Evolutionary conservation across 2,329 filamentous ascomycete genomes (phyloP).

Genomic region (Alternaria sp.): DNA sequence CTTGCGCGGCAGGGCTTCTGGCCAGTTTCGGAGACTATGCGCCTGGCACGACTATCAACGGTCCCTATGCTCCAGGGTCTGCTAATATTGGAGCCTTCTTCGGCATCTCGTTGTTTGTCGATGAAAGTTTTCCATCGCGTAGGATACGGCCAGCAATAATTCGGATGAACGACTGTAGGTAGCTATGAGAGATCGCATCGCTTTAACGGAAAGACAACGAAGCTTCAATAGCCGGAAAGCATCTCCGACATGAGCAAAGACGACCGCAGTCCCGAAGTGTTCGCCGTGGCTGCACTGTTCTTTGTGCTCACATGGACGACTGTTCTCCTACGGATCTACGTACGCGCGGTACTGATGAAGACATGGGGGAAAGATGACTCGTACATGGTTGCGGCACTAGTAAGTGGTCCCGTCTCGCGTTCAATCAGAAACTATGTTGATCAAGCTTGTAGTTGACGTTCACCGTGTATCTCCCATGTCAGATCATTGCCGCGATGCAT

Average conservation of each 20-base stretch:
- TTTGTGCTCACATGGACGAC: constrained; percentile 48
- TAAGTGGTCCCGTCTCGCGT: constrained; percentile 8
- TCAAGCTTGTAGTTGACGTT: constrained; percentile 39
- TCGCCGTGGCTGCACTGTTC: constrained; percentile 46
- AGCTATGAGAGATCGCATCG: constrained; percentile 1
- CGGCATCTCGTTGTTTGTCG: too few relatives aligned
- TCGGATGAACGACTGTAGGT: neutral
- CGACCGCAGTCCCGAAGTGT: constrained; percentile 27
- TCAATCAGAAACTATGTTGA: neutral
- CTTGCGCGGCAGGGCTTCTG: neutral
- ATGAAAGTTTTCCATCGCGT: neutral
- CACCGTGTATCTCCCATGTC: constrained; percentile 49
- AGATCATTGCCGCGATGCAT: constrained; percentile 48
- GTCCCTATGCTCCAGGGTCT: neutral
- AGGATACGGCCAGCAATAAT: neutral
- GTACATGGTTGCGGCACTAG: constrained; percentile 49
- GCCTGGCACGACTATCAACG: neutral
- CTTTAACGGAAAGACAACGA: neutral
- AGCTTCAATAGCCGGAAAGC: neutral
- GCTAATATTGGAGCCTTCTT: neutral
- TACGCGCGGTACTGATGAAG: constrained; percentile 45
- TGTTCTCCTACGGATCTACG: constrained; percentile 47
- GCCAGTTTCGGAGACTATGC: neutral
- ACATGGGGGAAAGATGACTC: constrained; percentile 51
- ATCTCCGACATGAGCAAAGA: constrained; percentile 12